Base-by-base conservation (phyloP, 345 rosid genomes). In the Acer yangbiense region DNA sequence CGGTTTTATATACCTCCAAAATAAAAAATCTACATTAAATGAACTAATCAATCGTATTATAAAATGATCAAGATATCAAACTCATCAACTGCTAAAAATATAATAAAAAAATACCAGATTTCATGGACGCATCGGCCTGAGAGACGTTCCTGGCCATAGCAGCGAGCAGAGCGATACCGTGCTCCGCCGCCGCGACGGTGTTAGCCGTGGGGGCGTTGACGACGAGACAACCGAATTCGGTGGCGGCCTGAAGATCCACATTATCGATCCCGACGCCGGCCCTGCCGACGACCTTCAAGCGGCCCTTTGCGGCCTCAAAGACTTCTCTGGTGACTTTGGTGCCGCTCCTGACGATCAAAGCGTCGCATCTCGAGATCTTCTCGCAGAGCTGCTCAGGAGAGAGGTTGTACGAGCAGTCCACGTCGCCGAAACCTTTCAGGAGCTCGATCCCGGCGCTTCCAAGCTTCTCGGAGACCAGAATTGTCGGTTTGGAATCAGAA, bases 191-290 rank as follows among this genome's bases (percentile, higher is more conserved):
- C 0, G 98, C 96, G 48, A 93, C 83, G 7, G 96, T 91, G 79
- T 93, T 93, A 3, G 98, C 98, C 2, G 94, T 91, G 2, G 98
- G 98, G 7, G 94, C 96, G 76, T 91, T 93, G 18, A 93, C 96
- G 57, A 93, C 96, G 48, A 93, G 78, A 72, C 98, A 93, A 0
- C 96, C 98, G 3, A 82, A 80, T 82, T 93, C 96, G 0, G 96
- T 93, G 17, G 98, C 96, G 2, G 98, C 98, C n/a, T 87, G 92
- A n/a, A 91, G 86, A 82, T 93, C 94, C 16, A 93, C 96, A 71
- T 91, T 91, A 72, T 93, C 98, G 41, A 93, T 93, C 7, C 96
- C 98, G 27, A 91, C 96, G 0, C 96, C 98, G 13, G 96, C 98
- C 17, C 98, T 83, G 32, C 98, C 98, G 3, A 93, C 96, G 57